These are phyloP conservation scores for Gossypium rotundifolium DNA, from an alignment of 345 rosid species.

Conservation along the genomic window DNA sequence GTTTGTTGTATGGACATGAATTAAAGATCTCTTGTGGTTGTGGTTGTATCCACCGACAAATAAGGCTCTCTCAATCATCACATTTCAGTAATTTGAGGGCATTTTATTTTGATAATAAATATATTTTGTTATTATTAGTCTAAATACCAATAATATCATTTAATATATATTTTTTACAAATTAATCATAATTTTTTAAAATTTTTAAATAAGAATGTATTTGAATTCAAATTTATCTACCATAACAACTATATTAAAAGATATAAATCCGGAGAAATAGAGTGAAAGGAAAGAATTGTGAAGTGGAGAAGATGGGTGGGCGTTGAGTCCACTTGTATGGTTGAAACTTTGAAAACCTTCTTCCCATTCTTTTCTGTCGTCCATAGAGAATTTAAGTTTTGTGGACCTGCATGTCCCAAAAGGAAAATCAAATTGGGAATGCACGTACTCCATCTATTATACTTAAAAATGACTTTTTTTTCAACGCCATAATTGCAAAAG, in stretches of 20 bases:
- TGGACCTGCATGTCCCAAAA: background rate
- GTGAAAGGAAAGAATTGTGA: slow-evolving; percentile 25
- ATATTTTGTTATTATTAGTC: too few relatives aligned
- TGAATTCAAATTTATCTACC: too few relatives aligned
- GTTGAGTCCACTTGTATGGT: slow-evolving; percentile 56
- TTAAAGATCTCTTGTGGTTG: slow-evolving; percentile 33
- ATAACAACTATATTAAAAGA: too few relatives aligned
- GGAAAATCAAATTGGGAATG: too few relatives aligned
- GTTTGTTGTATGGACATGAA: slow-evolving; percentile 43
- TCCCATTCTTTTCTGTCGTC: background rate
- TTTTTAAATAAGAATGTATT: too few relatives aligned
- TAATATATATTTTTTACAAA: too few relatives aligned
- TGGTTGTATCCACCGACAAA: slow-evolving; percentile 7
- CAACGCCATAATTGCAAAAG: too few relatives aligned
- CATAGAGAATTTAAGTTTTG: background rate
- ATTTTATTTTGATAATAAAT: background rate
- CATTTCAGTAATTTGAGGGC: background rate
- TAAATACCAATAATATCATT: too few relatives aligned
- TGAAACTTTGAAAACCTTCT: slow-evolving; percentile 24
- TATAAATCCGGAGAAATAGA: background rate
- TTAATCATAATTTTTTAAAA: too few relatives aligned
- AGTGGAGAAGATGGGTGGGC: slow-evolving; percentile 43
- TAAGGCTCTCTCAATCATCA: background rate
- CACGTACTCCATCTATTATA: too few relatives aligned
- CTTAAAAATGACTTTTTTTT: too few relatives aligned